Percentiles rank a stretch among this genome's conserved stretches.
Evolutionary conservation across 352 stramenopile species (phyloP).

Genomic region (Poterioochromonas sp.): DNA sequence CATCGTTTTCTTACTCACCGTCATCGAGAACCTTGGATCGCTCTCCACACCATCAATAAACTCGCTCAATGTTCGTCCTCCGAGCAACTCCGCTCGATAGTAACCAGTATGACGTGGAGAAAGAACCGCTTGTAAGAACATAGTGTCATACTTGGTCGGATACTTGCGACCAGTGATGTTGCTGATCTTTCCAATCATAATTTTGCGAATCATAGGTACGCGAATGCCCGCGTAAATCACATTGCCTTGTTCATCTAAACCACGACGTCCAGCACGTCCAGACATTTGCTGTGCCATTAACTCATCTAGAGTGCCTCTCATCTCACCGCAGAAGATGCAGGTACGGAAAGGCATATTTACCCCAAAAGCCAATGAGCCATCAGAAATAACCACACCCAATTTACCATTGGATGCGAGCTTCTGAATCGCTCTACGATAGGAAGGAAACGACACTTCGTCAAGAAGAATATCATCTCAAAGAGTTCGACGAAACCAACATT

Average conservation of each 20-base stretch:
- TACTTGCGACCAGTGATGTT: slow-evolving; percentile 71
- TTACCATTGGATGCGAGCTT: slow-evolving; percentile 89
- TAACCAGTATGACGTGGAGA: slow-evolving; percentile 44
- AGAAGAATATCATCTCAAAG: too few species aligned
- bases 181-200: slow-evolving; percentile 88
- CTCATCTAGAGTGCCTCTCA: slow-evolving; percentile 80
- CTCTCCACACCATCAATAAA: background rate
- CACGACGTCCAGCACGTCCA: slow-evolving; percentile 88
- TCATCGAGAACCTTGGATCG: background rate
- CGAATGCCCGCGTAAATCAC: slow-evolving; percentile 88
- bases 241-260: slow-evolving; percentile 92
- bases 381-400: slow-evolving; percentile 92
- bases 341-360: slow-evolving; percentile 99
- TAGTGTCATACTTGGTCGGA: slow-evolving; percentile 76
- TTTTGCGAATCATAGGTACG: slow-evolving; percentile 85
- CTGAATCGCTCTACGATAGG: slow-evolving; percentile 90
- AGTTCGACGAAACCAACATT: too few species aligned
- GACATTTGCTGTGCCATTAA: slow-evolving; percentile 98
- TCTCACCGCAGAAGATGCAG: slow-evolving; percentile 95
- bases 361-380: slow-evolving; percentile 93
- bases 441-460: slow-evolving; percentile 64
- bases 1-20: background rate
- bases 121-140: slow-evolving; percentile 77
- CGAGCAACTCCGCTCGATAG: background rate
- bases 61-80: background rate